Evolutionary conservation across 192 early-diverging fungal genomes (phyloP).

Genomic region (Diversispora epigaea): DNA sequence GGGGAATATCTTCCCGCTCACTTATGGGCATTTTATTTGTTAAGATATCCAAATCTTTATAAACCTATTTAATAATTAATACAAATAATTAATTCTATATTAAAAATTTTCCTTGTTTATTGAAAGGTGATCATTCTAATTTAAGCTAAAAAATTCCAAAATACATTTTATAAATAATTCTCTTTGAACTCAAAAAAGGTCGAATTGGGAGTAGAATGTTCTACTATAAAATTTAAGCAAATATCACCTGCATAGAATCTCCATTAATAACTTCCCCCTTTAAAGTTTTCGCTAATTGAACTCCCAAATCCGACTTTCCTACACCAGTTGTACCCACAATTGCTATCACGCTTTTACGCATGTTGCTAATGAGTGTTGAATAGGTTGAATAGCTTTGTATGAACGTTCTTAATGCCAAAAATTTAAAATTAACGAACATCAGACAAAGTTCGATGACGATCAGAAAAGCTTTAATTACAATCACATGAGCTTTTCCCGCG

Average conservation of each 20-base stretch:
- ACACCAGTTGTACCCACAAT: slow-evolving; percentile 91
- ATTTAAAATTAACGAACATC: too few species aligned
- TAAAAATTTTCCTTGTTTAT: neutral
- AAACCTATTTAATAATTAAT: slow-evolving; percentile 57
- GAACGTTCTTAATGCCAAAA: too few species aligned
- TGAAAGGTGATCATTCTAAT: too few species aligned
- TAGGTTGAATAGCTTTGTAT: neutral
- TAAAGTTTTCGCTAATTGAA: slow-evolving; percentile 80
- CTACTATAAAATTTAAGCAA: neutral
- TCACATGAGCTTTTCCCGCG: too few species aligned
- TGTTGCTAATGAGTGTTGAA: neutral
- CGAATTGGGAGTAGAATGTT: too few species aligned
- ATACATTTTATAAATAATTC: neutral
- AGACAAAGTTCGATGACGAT: too few species aligned
- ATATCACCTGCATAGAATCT: slow-evolving; percentile 86
- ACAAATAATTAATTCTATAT: neutral
- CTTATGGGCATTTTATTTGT: slow-evolving; percentile 87
- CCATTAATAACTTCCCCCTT: slow-evolving; percentile 91
- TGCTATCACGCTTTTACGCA: slow-evolving; percentile 49
- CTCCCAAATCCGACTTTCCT: slow-evolving; percentile 93
- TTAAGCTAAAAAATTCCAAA: too few species aligned
- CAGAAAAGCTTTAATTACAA: too few species aligned
- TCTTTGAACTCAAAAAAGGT: too few species aligned
- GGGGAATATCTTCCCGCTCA: slow-evolving; percentile 68
- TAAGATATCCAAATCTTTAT: slow-evolving; percentile 85